A percentile compares a stretch with the other conserved stretches of the same genome.
Evolutionary conservation across 441 rosid genomes (phyloP).

Genomic region (Dalechampia spathulata): DNA sequence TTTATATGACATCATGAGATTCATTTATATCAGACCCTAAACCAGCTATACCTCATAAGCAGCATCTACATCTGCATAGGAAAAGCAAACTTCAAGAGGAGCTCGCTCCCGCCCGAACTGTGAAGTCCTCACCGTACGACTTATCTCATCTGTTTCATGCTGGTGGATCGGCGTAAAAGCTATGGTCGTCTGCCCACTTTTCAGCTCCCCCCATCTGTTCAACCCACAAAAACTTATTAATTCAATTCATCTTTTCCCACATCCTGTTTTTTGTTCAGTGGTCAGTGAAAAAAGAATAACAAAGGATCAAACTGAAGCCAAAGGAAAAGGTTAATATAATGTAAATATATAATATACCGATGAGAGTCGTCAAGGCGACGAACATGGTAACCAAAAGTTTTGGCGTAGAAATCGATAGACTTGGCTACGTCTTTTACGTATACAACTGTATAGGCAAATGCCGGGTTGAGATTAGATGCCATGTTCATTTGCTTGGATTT

Average conservation of each 20-base stretch:
- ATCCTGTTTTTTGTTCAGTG: no score
- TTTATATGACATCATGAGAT: no score
- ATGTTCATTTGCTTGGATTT: conserved; percentile 5
- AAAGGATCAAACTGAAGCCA: no score
- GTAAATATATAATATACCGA: conserved; percentile 24
- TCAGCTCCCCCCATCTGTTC: conserved; percentile 74
- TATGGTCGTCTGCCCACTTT: conserved; percentile 74
- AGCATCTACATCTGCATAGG: conserved; percentile 62
- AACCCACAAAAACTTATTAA: no score
- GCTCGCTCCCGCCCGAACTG: conserved; percentile 25
- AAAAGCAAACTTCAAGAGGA: conserved; percentile 67
- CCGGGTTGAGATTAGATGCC: conserved; percentile 43
- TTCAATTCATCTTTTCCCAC: no score
- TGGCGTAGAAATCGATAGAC: conserved; percentile 64
- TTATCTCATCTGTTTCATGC: conserved; percentile 65
- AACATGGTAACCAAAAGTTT: conserved; percentile 58
- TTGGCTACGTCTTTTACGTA: conserved; percentile 68
- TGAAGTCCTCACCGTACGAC: conserved; percentile 42
- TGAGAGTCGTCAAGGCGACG: conserved; percentile 68
- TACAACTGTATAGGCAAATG: conserved; percentile 52
- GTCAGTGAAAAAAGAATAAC: no score
- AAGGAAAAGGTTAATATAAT: no score
- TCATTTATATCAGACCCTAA: no score
- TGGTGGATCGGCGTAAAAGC: conserved; percentile 83
- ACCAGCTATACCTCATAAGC: conserved; percentile 89